A percentile compares a stretch with the other conserved stretches of the same genome.
Conservation (phyloP, 441 rosid genomes). For the Capsella rubella region DNA sequence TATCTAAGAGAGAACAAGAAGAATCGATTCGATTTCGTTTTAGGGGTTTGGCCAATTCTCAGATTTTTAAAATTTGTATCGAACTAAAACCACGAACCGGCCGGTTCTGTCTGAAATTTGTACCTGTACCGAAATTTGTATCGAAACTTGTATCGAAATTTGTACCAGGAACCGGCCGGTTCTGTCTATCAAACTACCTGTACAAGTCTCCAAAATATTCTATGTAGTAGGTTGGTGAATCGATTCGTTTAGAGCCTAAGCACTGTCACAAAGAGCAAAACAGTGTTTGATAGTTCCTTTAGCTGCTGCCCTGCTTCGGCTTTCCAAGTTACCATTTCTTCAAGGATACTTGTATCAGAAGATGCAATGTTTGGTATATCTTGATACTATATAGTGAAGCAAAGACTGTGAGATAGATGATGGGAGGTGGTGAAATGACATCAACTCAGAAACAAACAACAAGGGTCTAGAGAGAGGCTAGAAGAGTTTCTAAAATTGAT, state of each 20-base stretch:
- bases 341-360: slow-evolving; percentile 59
- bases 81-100: neutral
- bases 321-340: slow-evolving; percentile 77
- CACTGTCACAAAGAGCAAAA: slow-evolving; percentile 50
- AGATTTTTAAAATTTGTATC: neutral
- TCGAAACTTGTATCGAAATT: neutral
- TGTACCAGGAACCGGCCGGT: neutral
- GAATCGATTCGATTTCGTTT: neutral
- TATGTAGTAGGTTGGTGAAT: slow-evolving; percentile 22
- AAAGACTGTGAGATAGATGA: neutral
- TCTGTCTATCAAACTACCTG: slow-evolving; percentile 42
- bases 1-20: neutral
- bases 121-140: neutral
- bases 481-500: neutral
- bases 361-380: slow-evolving; percentile 12
- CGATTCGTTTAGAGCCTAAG: slow-evolving; percentile 22
- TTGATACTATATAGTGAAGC: neutral
- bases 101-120: neutral
- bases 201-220: slow-evolving; percentile 46
- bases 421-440: neutral
- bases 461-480: neutral
- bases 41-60: neutral
- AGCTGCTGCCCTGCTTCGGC: slow-evolving; percentile 70
- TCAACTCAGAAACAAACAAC: neutral
- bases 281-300: slow-evolving; percentile 56